These are phyloP conservation scores for Takashimella koratensis DNA, from an alignment of 1,284 basidiomycete species.

Conservation along the genomic window DNA sequence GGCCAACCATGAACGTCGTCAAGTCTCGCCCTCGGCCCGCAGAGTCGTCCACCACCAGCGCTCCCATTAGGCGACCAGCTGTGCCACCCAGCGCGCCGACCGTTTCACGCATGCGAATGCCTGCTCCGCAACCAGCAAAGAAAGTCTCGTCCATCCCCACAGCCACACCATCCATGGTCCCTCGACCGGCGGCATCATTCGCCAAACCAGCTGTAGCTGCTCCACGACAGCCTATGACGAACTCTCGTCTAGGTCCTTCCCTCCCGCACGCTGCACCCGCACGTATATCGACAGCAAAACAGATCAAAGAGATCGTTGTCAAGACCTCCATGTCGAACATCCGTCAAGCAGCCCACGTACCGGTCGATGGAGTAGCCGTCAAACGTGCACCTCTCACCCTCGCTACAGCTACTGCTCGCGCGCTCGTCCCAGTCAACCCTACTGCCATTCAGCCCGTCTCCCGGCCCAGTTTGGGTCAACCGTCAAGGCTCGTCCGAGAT, in stretches of 20 bases:
- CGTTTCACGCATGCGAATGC: not conserved
- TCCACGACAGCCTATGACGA: not conserved
- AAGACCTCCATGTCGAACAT: not conserved
- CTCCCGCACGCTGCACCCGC: not conserved
- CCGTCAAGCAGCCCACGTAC: not conserved
- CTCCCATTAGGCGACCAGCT: too few relatives aligned
- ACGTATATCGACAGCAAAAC: not conserved
- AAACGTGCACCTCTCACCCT: not conserved
- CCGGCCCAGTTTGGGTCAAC: not conserved
- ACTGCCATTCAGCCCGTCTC: not conserved
- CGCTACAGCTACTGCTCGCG: not conserved
- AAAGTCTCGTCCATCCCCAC: not conserved
- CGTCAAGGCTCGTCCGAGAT: not conserved
- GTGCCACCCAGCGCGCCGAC: not conserved
- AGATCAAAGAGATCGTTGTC: not conserved
- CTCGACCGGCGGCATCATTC: not conserved
- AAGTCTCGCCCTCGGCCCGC: too few relatives aligned
- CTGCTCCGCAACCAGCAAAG: not conserved
- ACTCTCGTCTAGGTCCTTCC: not conserved
- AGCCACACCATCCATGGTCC: not conserved
- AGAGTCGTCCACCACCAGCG: too few relatives aligned
- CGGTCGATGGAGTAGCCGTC: not conserved
- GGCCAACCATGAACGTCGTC: not conserved
- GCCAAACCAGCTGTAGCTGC: not conserved
- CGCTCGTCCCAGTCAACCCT: not conserved